Base-by-base conservation (phyloP, 2,329 filamentous ascomycete species). In the Aureobasidium sp. region DNA sequence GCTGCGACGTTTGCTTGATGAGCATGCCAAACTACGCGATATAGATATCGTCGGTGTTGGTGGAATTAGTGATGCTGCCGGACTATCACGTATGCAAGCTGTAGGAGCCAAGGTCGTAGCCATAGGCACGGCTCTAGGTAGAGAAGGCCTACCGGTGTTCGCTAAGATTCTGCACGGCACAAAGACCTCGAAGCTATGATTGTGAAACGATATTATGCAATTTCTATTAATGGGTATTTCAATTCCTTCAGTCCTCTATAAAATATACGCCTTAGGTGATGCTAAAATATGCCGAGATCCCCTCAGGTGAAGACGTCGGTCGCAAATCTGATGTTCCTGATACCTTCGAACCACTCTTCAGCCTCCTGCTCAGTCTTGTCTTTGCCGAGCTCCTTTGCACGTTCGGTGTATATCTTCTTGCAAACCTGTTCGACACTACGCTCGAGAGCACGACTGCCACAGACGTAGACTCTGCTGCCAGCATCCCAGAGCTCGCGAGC, bases 21-120 rank as follows among this genome's bases (percentile, higher is more conserved):
- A 74, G 37, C 69, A 78, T 15, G 68, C 76, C 0, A 63, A 72
- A 61, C 72, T 90, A 52, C 72, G 72, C 10, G 76, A 80, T n/a
- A 77, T 92, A 27, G 76, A 77, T 17, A 78, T 92, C 34, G 84
- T 92, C 61, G 89, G 89, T 0, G 82, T 89, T 0, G 89, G 89
- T 1, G 89, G 89, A 1, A 89, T 92, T 1, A 76, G 80, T 27
- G 87, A 92, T 70, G 76, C 73, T 0, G 78, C 74, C 2, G 87
- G 87, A 0, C 90, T 81, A 67, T 73, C 74, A 62, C 79, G 89
- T 65, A 92, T 91, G 87, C 79, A 77, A 66, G 75, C 73, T 7
- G 88, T 84, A 0, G 89, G 89, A 0, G 89, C 88, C 0, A 76
- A 70, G 26, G 84, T 83, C 0, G 87, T 91, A 0, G 89, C 82